A percentile compares a stretch with the other conserved stretches of the same genome.
Evolutionary conservation across 1,284 basidiomycete genomes (phyloP).

Genomic region (Phlebopus sp.): DNA sequence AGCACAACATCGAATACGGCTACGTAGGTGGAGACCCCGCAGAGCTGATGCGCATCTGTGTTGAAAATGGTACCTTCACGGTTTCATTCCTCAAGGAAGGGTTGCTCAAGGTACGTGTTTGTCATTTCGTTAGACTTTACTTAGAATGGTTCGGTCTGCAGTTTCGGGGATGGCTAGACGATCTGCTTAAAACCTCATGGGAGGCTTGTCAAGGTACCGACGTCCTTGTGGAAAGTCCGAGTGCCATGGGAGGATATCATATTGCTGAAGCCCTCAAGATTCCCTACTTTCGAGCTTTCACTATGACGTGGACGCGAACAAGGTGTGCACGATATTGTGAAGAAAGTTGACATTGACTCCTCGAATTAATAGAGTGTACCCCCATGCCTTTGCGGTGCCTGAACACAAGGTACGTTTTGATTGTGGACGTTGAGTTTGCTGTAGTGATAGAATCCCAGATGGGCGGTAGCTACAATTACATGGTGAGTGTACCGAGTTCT

Average conservation of each 20-base stretch:
- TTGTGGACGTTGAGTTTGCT: slow-evolving; percentile 8
- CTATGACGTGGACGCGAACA: slow-evolving; percentile 82
- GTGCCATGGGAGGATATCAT: slow-evolving; percentile 98
- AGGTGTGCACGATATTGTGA: slow-evolving; percentile 38
- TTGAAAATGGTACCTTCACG: slow-evolving; percentile 96
- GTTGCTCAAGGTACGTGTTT: slow-evolving; percentile 66
- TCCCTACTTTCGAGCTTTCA: slow-evolving; percentile 92
- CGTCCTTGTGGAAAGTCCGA: slow-evolving; percentile 91
- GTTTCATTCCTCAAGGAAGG: slow-evolving; percentile 92
- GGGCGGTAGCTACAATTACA: slow-evolving; percentile 97
- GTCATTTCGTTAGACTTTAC: neutral
- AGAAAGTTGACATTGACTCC: neutral
- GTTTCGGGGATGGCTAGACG: slow-evolving; percentile 98
- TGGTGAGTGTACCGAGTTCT: slow-evolving; percentile 52
- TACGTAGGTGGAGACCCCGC: slow-evolving; percentile 96
- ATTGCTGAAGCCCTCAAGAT: slow-evolving; percentile 93
- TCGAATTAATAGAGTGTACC: slow-evolving; percentile 69
- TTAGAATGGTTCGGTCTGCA: slow-evolving; percentile 31
- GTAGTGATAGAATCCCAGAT: slow-evolving; percentile 49
- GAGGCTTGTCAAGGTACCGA: slow-evolving; percentile 94
- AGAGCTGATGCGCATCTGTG: slow-evolving; percentile 91
- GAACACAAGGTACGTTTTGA: slow-evolving; percentile 64
- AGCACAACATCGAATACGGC: slow-evolving; percentile 92
- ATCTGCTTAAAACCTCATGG: slow-evolving; percentile 91
- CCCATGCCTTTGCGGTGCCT: slow-evolving; percentile 97